Conservation (phyloP, 2,329 filamentous ascomycete genomes). For the Aspergillus pseudonomiae region DNA sequence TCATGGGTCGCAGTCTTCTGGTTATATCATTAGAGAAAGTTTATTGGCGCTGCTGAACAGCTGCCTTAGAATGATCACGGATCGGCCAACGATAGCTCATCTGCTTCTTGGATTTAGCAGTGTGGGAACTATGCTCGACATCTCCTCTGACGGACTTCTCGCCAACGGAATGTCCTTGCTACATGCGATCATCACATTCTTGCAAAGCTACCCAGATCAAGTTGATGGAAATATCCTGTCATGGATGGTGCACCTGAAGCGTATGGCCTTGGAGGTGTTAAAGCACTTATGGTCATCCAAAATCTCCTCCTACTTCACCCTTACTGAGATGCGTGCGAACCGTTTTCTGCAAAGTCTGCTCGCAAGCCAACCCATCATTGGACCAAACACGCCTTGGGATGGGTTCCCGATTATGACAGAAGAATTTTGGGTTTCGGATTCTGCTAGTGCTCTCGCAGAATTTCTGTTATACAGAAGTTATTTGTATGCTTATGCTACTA, state of each 20-base stretch:
- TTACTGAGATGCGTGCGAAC: constrained; percentile 77
- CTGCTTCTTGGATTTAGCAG: constrained; percentile 86
- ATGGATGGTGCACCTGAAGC: constrained; percentile 71
- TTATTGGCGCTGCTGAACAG: constrained; percentile 84
- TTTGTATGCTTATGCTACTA: constrained; percentile 80
- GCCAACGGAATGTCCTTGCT: constrained; percentile 75
- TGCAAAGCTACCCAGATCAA: constrained; percentile 68
- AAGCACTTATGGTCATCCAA: constrained; percentile 82
- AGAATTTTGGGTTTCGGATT: constrained; percentile 69
- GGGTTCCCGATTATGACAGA: constrained; percentile 61
- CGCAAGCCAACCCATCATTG: constrained; percentile 70
- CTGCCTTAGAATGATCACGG: constrained; percentile 73
- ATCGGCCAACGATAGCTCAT: constrained; percentile 85
- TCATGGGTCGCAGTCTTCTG: constrained; percentile 67
- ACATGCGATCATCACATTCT: constrained; percentile 75
- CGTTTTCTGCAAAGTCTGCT: constrained; percentile 81
- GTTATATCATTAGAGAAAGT: constrained; percentile 79
- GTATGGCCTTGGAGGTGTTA: constrained; percentile 72
- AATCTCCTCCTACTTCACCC: constrained; percentile 72
- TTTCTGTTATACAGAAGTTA: constrained; percentile 78
- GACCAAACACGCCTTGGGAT: constrained; percentile 73
- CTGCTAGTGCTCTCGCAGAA: constrained; percentile 71
- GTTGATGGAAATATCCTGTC: constrained; percentile 63
- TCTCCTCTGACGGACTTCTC: constrained; percentile 72
- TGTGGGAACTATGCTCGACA: constrained; percentile 67